These are phyloP conservation scores for Ephemerocybe angulata DNA, from an alignment of 768 basidiomycete genomes.

Conservation along the genomic window DNA sequence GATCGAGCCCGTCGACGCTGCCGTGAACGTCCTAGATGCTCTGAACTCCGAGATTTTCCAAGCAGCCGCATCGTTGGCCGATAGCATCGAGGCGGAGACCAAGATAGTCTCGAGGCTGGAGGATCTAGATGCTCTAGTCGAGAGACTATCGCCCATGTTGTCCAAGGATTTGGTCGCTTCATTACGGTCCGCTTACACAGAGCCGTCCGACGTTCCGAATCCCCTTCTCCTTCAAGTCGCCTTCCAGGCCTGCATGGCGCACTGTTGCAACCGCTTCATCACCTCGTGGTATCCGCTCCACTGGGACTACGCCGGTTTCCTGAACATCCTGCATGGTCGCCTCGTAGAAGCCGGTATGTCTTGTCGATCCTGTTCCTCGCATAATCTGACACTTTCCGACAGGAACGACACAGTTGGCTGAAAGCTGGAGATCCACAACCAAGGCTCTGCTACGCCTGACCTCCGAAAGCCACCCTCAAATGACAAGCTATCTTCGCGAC, in stretches of 20 bases:
- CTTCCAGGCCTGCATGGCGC: constrained; percentile 38
- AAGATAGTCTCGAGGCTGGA: constrained; percentile 15
- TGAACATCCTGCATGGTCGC: constrained; percentile 33
- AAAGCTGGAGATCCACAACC: constrained; percentile 27
- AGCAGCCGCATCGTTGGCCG: constrained; percentile 37
- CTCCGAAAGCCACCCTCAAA: constrained; percentile 8
- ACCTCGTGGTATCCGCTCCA: constrained; percentile 41
- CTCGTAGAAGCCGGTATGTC: constrained; percentile 35
- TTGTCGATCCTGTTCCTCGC: background rate
- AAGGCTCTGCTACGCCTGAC: constrained; percentile 12
- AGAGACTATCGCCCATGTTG: constrained; percentile 28
- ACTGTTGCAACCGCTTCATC: constrained; percentile 36
- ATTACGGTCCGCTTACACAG: constrained; percentile 23
- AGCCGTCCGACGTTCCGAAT: constrained; percentile 23
- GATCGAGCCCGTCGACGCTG: constrained; percentile 6
- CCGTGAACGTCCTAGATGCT: constrained; percentile 18
- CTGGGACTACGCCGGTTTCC: constrained; percentile 39
- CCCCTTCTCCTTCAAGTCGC: constrained; percentile 36
- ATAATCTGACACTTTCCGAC: background rate
- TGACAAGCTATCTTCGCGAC: constrained; percentile 10
- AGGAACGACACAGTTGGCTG: constrained; percentile 18
- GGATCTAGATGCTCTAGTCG: constrained; percentile 18
- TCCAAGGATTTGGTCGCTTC: constrained; percentile 29
- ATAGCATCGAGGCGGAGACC: constrained; percentile 31
- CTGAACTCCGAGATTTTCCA: constrained; percentile 41